Evolutionary conservation across 768 basidiomycete species (phyloP).

Genomic region (Naganishia friedmannii): DNA sequence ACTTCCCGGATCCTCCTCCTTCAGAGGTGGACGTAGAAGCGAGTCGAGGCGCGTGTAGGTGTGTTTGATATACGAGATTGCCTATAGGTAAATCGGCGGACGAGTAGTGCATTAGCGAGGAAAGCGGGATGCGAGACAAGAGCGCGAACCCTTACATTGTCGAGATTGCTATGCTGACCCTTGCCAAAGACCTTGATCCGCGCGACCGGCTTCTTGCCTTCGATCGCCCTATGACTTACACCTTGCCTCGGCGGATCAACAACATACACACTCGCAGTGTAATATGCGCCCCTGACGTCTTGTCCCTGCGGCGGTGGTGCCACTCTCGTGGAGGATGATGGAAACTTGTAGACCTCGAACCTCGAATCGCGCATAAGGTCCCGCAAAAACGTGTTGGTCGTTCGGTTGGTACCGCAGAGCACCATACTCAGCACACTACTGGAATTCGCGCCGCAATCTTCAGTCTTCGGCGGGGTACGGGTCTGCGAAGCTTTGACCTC

Average conservation of each 20-base stretch:
- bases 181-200: slow-evolving; percentile 22
- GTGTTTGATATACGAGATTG: slow-evolving; percentile 12
- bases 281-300: not conserved
- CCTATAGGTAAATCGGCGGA: not conserved
- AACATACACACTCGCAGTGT: slow-evolving; percentile 4
- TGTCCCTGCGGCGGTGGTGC: not conserved
- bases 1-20: slow-evolving; percentile 2
- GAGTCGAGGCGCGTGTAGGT: slow-evolving; percentile 21
- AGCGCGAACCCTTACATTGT: not conserved
- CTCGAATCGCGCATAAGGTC: slow-evolving; percentile 12
- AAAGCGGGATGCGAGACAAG: not conserved
- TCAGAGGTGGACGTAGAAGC: slow-evolving; percentile 2
- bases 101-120: too few relatives aligned
- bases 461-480: too few relatives aligned
- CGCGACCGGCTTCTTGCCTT: slow-evolving; percentile 1
- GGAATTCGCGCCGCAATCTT: too few relatives aligned
- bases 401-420: slow-evolving; percentile 26
- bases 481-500: not conserved
- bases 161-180: slow-evolving; percentile 22
- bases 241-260: not conserved
- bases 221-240: not conserved
- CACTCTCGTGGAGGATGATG: not conserved
- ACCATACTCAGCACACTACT: slow-evolving; percentile 7
- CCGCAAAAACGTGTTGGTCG: slow-evolving; percentile 16
- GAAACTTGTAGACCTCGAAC: slow-evolving; percentile 24